These are phyloP conservation scores for Tylopilus plumbeoviolaceoides DNA, from an alignment of 768 basidiomycete genomes.

Conservation along the genomic window DNA sequence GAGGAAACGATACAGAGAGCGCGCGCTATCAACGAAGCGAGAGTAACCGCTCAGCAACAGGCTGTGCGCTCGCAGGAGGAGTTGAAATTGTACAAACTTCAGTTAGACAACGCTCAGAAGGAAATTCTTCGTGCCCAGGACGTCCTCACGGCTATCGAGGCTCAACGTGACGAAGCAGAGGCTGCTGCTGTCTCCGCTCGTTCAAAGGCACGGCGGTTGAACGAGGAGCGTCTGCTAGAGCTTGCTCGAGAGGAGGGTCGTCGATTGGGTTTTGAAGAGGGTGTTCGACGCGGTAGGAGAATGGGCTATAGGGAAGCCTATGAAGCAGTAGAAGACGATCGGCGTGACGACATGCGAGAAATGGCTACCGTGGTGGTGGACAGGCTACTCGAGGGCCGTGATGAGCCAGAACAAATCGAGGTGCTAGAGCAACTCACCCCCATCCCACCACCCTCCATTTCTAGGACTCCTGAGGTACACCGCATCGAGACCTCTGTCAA, in stretches of 20 bases:
- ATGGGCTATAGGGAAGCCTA: slow-evolving; percentile 29
- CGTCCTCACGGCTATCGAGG: slow-evolving; percentile 45
- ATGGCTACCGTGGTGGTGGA: slow-evolving; percentile 19
- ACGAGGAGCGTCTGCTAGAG: slow-evolving; percentile 45
- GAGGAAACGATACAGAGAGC: slow-evolving; percentile 28
- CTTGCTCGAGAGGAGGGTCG: slow-evolving; percentile 53
- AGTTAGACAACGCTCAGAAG: slow-evolving; percentile 55
- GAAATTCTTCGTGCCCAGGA: slow-evolving; percentile 56
- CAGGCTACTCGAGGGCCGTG: slow-evolving; percentile 22
- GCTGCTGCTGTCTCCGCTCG: slow-evolving; percentile 42
- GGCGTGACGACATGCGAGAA: slow-evolving; percentile 14
- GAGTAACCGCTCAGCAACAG: slow-evolving; percentile 28
- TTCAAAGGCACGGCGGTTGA: slow-evolving; percentile 41
- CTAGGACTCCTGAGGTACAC: slow-evolving; percentile 20
- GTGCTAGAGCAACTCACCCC: slow-evolving; percentile 13
- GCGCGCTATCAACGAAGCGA: slow-evolving; percentile 31
- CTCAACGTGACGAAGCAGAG: slow-evolving; percentile 47
- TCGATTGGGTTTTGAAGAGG: slow-evolving; percentile 49
- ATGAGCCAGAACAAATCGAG: slow-evolving; percentile 23
- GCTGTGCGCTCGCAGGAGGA: slow-evolving; percentile 41
- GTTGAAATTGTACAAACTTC: slow-evolving; percentile 51
- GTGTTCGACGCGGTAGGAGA: slow-evolving; percentile 35
- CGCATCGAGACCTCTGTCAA: slow-evolving; percentile 18
- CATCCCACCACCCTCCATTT: slow-evolving; percentile 10
- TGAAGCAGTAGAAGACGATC: slow-evolving; percentile 11